These are phyloP conservation scores for Brachypodium distachyon DNA, from an alignment of 202 grass and related monocot species.

Conservation along the genomic window DNA sequence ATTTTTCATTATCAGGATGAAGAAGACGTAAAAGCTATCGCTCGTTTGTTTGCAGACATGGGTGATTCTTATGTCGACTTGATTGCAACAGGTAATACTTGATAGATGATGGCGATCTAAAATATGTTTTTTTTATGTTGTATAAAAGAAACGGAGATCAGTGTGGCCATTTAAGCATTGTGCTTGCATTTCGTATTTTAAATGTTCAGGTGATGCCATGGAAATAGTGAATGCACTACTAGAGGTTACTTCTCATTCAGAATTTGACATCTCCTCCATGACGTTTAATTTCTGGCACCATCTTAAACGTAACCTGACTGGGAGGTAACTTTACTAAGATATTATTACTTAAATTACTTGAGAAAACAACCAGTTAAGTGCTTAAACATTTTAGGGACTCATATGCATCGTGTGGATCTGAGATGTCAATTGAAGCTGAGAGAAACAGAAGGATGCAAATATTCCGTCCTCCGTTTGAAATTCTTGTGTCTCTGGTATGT, in stretches of 20 bases:
- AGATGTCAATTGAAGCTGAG: slow-evolving; percentile 64
- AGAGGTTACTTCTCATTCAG: slow-evolving; percentile 81
- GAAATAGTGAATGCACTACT: slow-evolving; percentile 90
- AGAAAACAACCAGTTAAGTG: slow-evolving; percentile 10
- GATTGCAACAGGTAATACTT: slow-evolving; percentile 75
- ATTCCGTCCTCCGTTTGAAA: slow-evolving; percentile 69
- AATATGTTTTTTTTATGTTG: background rate
- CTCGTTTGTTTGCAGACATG: slow-evolving; percentile 97
- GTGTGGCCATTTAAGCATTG: slow-evolving; percentile 10
- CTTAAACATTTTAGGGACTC: slow-evolving; percentile 58
- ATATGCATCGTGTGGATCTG: slow-evolving; percentile 65
- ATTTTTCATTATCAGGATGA: slow-evolving; percentile 64
- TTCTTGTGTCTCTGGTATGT: slow-evolving; percentile 82
- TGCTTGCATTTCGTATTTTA: slow-evolving; percentile 19
- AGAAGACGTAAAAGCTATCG: slow-evolving; percentile 98
- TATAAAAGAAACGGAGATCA: background rate
- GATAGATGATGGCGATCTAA: slow-evolving; percentile 11
- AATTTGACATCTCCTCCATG: slow-evolving; percentile 99
- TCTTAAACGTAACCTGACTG: slow-evolving; percentile 64
- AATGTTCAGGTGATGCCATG: slow-evolving; percentile 90
- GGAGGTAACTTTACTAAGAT: slow-evolving; percentile 41
- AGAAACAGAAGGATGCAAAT: slow-evolving; percentile 81
- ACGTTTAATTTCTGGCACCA: slow-evolving; percentile 99
- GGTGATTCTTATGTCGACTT: slow-evolving; percentile 99
- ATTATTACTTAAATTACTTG: slow-evolving; percentile 7